These are phyloP conservation scores for Amphirosellinia nigrospora DNA, from an alignment of 495 filamentous ascomycete species.

Conservation along the genomic window DNA sequence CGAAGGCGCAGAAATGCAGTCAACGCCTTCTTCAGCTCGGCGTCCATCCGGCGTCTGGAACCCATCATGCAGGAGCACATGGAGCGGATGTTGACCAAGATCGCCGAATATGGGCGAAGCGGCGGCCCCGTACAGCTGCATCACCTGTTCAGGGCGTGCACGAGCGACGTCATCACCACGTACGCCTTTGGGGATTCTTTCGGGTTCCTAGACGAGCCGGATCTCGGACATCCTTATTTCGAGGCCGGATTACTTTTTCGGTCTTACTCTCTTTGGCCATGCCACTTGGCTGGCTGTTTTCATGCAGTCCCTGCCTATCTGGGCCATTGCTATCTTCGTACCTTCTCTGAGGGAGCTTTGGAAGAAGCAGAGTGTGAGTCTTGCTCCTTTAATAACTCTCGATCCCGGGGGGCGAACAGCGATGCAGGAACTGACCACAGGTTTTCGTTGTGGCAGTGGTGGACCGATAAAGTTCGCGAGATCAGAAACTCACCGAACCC, in stretches of 20 bases:
- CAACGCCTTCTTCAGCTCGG: background rate
- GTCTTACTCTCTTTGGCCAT: background rate
- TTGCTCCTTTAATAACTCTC: background rate
- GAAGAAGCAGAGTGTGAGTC: background rate
- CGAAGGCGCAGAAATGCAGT: background rate
- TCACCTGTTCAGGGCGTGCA: constrained; percentile 45
- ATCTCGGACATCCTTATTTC: background rate
- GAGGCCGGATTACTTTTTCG: background rate
- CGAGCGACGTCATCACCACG: constrained; percentile 53
- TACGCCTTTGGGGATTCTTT: constrained; percentile 43
- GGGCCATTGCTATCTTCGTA: background rate
- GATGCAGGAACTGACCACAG: background rate
- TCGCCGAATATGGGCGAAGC: background rate
- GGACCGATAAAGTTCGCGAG: background rate
- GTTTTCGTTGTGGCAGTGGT: background rate
- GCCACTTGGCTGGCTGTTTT: background rate
- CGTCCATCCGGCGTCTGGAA: background rate
- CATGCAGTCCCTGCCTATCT: background rate
- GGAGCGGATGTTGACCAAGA: constrained; percentile 8
- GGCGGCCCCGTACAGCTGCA: constrained; percentile 39
- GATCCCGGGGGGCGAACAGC: background rate
- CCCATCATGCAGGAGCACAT: background rate
- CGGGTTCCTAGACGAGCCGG: constrained; percentile 24
- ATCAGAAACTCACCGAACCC: background rate
- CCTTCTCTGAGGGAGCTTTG: background rate